phyloP scores from a whole-genome alignment of 306 rosid species.

The Malus sieversii region DNA sequence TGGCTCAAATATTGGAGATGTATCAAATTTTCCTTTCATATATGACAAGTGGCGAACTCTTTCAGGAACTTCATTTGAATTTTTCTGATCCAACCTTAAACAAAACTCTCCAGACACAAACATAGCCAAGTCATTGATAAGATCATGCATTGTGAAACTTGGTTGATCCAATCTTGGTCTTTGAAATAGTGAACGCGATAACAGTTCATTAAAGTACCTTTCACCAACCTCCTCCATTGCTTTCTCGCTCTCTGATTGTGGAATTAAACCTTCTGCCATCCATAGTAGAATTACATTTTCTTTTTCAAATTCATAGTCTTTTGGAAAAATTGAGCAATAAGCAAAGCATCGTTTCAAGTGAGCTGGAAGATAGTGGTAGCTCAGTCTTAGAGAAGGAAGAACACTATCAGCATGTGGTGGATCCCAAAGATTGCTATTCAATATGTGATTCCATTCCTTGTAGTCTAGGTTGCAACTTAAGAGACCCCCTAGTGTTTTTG shows the following conservation, averaged over 20 bases:
- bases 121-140: background rate
- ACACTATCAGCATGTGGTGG: rapidly evolving
- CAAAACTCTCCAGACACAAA: background rate
- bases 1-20: background rate
- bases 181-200: constrained; percentile 2
- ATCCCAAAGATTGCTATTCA: background rate
- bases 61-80: rapidly evolving
- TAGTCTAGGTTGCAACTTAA: background rate
- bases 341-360: constrained; percentile 13
- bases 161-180: rapidly evolving
- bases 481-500: background rate
- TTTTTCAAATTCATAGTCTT: background rate
- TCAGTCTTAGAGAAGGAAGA: background rate
- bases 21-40: rapidly evolving
- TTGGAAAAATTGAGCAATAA: constrained; percentile 10
- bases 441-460: background rate
- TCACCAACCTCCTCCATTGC: background rate
- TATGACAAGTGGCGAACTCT: background rate
- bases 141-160: background rate
- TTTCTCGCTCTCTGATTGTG: background rate
- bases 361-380: constrained; percentile 10
- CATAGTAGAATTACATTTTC: background rate
- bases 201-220: background rate
- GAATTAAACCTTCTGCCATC: constrained; percentile 15
- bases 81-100: background rate